Conservation (phyloP, 495 filamentous ascomycete species). For the Acidomyces sp. region DNA sequence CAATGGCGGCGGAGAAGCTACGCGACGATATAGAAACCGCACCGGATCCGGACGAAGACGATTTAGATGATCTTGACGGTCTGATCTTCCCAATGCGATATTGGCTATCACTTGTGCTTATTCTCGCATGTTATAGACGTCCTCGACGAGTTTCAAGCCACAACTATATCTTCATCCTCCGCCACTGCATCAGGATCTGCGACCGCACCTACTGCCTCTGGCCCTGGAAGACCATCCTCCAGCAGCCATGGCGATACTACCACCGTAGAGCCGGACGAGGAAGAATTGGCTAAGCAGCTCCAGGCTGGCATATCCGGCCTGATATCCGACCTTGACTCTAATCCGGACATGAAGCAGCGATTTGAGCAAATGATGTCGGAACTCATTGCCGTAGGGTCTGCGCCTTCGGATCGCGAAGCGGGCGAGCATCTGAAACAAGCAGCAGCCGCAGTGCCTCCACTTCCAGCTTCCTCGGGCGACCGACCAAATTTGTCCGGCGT, state of each 20-base stretch:
- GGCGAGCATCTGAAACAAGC: constrained; percentile 16
- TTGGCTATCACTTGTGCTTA: background rate
- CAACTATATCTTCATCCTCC: constrained; percentile 22
- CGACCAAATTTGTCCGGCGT: background rate
- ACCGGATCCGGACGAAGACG: constrained; percentile 69
- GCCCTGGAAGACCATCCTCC: constrained; percentile 28
- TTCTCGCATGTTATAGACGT: constrained; percentile 45
- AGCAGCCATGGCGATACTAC: constrained; percentile 3
- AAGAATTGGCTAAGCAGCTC: constrained; percentile 70
- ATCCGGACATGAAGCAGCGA: constrained; percentile 70
- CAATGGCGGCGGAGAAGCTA: constrained; percentile 12
- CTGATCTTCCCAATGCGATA: constrained; percentile 11
- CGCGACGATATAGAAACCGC: constrained; percentile 34
- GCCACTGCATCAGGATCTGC: constrained; percentile 30
- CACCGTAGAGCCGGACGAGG: constrained; percentile 27
- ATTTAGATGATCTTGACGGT: constrained; percentile 89
- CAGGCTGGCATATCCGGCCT: constrained; percentile 78
- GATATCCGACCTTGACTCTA: constrained; percentile 51
- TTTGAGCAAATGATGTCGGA: constrained; percentile 78
- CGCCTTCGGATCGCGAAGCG: constrained; percentile 9
- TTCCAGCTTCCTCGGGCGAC: constrained; percentile 16
- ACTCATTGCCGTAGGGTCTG: constrained; percentile 40
- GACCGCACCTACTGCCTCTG: constrained; percentile 24
- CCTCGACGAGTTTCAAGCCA: constrained; percentile 70
- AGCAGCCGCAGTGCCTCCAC: constrained; percentile 11